These are phyloP conservation scores for Fusarium newnesense DNA, from an alignment of 2,329 filamentous ascomycete species.

Conservation along the genomic window DNA sequence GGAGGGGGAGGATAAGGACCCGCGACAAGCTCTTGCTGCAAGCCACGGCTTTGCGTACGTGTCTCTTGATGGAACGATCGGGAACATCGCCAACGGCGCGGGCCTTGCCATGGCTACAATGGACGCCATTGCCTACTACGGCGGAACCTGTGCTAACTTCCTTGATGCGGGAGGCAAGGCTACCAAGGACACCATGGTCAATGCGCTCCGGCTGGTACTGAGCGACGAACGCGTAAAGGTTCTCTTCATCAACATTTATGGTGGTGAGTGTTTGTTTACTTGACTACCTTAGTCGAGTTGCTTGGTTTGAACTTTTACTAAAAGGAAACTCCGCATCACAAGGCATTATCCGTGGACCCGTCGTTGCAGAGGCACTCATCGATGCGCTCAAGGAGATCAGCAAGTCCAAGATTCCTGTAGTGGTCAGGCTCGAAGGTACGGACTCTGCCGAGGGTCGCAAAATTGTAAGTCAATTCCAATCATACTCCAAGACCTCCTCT, in stretches of 20 bases:
- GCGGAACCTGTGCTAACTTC: not conserved
- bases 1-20: too few relatives aligned
- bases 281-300: not conserved
- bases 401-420: too few relatives aligned
- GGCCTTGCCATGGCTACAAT: not conserved
- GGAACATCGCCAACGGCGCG: too few relatives aligned
- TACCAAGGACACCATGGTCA: not conserved
- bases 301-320: not conserved
- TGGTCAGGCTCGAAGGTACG: too few relatives aligned
- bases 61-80: too few relatives aligned
- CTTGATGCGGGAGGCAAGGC: not conserved
- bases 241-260: not conserved
- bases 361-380: not conserved
- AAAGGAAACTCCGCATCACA: not conserved
- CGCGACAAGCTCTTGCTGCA: too few relatives aligned
- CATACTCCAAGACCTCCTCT: too few relatives aligned
- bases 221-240: not conserved
- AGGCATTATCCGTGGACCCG: not conserved
- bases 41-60: too few relatives aligned
- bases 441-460: too few relatives aligned
- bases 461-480: too few relatives aligned
- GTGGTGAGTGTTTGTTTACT: not conserved
- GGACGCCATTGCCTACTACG: not conserved
- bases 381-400: not conserved
- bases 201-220: not conserved